phyloP scores from a whole-genome alignment of 2,329 filamentous ascomycete genomes.

The Aspergillus hiratsukae region DNA sequence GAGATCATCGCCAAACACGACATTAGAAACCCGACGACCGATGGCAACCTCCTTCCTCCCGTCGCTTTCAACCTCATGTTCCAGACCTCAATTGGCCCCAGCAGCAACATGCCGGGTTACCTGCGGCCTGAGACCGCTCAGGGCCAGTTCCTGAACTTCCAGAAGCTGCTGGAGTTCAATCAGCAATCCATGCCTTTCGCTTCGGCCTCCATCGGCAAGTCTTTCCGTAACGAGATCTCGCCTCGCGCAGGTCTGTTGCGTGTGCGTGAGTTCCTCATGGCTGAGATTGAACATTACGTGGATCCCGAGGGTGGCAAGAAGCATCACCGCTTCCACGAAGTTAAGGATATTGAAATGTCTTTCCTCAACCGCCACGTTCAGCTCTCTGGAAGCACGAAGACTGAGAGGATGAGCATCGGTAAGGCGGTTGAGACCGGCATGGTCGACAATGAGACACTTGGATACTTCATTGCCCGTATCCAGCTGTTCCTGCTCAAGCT shows the following conservation, averaged over 20 bases:
- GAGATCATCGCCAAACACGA: constrained; percentile 86
- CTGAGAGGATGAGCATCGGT: constrained; percentile 71
- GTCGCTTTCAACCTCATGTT: constrained; percentile 99
- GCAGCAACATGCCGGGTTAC: constrained; percentile 79
- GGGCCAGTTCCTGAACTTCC: constrained; percentile 96
- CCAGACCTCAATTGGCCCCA: constrained; percentile 89
- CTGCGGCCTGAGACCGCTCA: constrained; percentile 93
- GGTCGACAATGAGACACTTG: constrained; percentile 95
- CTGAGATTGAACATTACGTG: constrained; percentile 97
- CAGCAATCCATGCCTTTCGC: constrained; percentile 94
- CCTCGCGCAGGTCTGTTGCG: constrained; percentile 85
- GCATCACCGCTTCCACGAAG: constrained; percentile 79
- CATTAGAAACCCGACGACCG: constrained; percentile 80
- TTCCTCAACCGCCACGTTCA: constrained; percentile 83
- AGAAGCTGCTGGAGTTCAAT: constrained; percentile 94
- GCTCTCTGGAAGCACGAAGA: constrained; percentile 74
- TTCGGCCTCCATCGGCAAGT: constrained; percentile 94
- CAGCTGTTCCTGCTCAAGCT: constrained; percentile 85
- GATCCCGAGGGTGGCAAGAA: constrained; percentile 94
- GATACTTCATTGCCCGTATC: constrained; percentile 94
- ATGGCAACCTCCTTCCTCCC: constrained; percentile 70
- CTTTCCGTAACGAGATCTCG: constrained; percentile 97
- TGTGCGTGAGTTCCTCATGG: constrained; percentile 97
- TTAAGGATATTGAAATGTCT: constrained; percentile 76
- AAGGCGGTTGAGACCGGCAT: constrained; percentile 76